Conservation (phyloP, 2,329 filamentous ascomycete species). For the Colletotrichum endophyticum region DNA sequence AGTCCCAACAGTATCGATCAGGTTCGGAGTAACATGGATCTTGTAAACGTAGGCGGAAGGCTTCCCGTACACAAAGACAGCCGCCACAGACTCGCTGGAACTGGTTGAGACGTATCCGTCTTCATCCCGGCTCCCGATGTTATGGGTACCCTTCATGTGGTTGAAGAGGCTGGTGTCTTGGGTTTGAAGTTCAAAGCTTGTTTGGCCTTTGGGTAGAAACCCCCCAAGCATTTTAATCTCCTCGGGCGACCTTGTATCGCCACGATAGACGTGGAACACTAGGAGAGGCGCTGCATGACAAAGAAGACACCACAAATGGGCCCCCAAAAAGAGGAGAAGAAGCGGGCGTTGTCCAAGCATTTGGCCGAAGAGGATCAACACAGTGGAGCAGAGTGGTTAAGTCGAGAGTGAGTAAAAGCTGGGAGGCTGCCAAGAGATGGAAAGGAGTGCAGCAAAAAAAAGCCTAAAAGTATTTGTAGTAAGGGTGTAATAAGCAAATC, state of each 20-base stretch:
- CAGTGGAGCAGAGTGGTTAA: neutral
- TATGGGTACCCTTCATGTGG: neutral
- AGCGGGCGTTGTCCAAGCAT: neutral
- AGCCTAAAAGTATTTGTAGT: neutral
- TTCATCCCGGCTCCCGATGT: neutral
- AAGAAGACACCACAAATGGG: neutral
- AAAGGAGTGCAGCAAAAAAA: neutral
- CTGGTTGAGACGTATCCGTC: neutral
- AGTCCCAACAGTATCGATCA: neutral
- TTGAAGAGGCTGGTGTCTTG: neutral
- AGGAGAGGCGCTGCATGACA: neutral
- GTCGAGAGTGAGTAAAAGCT: neutral
- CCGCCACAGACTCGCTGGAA: neutral
- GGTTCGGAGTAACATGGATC: neutral
- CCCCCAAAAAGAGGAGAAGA: neutral
- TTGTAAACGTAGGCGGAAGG: neutral
- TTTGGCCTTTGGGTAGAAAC: neutral
- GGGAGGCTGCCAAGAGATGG: neutral
- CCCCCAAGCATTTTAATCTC: neutral
- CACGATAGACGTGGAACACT: neutral
- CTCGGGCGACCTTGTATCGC: neutral
- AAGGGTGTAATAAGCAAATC: neutral
- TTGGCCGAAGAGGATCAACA: neutral
- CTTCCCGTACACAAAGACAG: neutral
- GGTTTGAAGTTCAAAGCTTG: neutral